Base-by-base conservation (phyloP, 2,329 filamentous ascomycete species). In the Phyllosticta citribraziliensis region DNA sequence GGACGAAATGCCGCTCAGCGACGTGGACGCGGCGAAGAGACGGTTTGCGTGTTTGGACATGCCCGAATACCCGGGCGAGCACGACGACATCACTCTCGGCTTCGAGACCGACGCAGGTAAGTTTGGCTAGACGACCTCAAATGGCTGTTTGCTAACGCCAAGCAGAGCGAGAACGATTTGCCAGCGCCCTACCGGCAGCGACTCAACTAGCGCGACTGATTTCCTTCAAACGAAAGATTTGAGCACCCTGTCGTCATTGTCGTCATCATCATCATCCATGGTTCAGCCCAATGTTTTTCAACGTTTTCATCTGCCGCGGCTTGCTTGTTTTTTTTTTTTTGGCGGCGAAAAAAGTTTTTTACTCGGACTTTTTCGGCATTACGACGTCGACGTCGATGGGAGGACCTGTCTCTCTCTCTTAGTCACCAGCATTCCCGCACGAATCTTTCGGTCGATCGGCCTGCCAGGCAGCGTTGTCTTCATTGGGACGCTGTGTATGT, bases 61-160 rank as follows among this genome's bases (percentile, higher is more conserved):
- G 73, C 87, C 91, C 19, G 91, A 96, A 68, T 89, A 95, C 73
- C 89, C 91, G 0, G 89, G 89, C 57, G 92, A 96, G 76, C 91
- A 96, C 74, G 92, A 96, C 72, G 92, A 97, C 76, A 90, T 97
- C 66, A 83, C 87, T 11, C 86, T 97, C 68, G 75, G 87, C 63
- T 97, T 97, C 78, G 91, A 96, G 65, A 86, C 81, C 54, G 88
- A 90, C 71, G 78, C 82, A 69, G 88, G 88, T 91, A 75, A 78
- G 87, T 80, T 30, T 30, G 6, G 27, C 27, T 5, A 5, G 3
- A 30, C 27, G 27, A 61, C 59, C 59, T 57, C 59, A 57, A 40
- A 30, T 12, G 14, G 12, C 52, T n/a, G 20, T 8, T 5, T 30
- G 9, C 27, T 30, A 5, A 30, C 27, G 9, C 3, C 6, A 5